Evolutionary conservation across 768 basidiomycete genomes (phyloP).

Genomic region (Pseudohyphozyma bogoriensis): DNA sequence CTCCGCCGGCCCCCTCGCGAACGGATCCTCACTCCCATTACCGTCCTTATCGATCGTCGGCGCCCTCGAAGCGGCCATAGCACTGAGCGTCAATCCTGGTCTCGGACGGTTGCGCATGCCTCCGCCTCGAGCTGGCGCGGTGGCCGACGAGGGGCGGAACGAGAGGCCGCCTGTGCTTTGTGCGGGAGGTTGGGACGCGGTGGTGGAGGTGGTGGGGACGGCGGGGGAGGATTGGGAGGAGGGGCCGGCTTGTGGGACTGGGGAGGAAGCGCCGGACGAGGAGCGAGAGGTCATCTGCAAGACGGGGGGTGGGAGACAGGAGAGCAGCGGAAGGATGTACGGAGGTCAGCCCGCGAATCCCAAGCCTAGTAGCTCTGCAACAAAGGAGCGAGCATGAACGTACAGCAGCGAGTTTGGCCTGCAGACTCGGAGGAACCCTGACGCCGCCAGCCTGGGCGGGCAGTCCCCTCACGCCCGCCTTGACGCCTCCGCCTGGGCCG

Average conservation of each 20-base stretch:
- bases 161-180: slow-evolving; percentile 5
- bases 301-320: neutral
- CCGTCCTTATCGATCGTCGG: neutral
- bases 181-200: slow-evolving; percentile 16
- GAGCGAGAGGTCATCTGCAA: slow-evolving; percentile 44
- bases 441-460: neutral
- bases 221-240: slow-evolving; percentile 39
- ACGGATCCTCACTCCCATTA: neutral
- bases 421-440: slow-evolving; percentile 69
- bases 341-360: neutral
- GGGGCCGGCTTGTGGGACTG: no score
- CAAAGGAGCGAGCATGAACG: slow-evolving; percentile 34
- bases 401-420: slow-evolving; percentile 89
- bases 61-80: slow-evolving; percentile 2
- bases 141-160: slow-evolving; percentile 22
- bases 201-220: slow-evolving; percentile 32
- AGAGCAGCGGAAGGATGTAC: slow-evolving; percentile 7
- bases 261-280: no score
- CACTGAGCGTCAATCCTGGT: slow-evolving; percentile 17
- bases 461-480: neutral
- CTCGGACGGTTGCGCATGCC: slow-evolving; percentile 42
- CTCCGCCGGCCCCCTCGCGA: no score
- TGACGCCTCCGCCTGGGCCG: neutral
- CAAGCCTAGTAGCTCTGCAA: neutral
- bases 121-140: slow-evolving; percentile 20